Base-by-base conservation (phyloP, 2,329 filamentous ascomycete species). In the Colletotrichum cereale region DNA sequence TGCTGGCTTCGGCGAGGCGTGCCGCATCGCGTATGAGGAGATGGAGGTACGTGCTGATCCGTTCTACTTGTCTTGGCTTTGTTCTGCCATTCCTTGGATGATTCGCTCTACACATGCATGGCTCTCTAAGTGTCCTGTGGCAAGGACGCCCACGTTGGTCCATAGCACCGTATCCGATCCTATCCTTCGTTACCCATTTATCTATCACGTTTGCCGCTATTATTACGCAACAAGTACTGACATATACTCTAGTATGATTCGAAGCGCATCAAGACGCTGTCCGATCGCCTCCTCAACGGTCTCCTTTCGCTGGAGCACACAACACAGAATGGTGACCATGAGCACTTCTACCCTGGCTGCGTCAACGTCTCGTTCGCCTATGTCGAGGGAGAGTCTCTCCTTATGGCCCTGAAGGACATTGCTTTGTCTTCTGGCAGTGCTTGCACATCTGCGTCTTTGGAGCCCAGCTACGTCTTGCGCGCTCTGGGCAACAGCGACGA, bases 361-460 rank as follows among this genome's bases (percentile, higher is more conserved):
- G 96, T 99, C 73, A 99, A 99, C 81, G 93, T 99, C 14, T 99
- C 96, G 0, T 99, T 99, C 79, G 96, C 96, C 42, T 99, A 99
- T 78, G 95, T 99, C 5, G 96, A 99, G 83, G 96, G 96, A 75
- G 96, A 99, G 83, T 98, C 96, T 2, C 91, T 99, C 1, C 88
- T 99, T 74, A 99, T 99, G 96, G 96, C 96, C 0, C 85, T 99
- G 56, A 99, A 99, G 84, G 96, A 99, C 76, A 98, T 99, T 82
- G 96, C 96, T 0, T 86, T 99, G 44, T 98, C 96, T 8, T 99
- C 96, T 0, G 96, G 96, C 68, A 98, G 95, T 78, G 96, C 96
- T 7, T 99, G 96, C 84, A 99, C 96, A 2, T 98, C 96, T 5
- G 96, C 96, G 0, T 99, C 96, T 1, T 86, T 99, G 42, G 96